Conservation (phyloP, 306 rosid genomes). For the Vigna hirtella region DNA sequence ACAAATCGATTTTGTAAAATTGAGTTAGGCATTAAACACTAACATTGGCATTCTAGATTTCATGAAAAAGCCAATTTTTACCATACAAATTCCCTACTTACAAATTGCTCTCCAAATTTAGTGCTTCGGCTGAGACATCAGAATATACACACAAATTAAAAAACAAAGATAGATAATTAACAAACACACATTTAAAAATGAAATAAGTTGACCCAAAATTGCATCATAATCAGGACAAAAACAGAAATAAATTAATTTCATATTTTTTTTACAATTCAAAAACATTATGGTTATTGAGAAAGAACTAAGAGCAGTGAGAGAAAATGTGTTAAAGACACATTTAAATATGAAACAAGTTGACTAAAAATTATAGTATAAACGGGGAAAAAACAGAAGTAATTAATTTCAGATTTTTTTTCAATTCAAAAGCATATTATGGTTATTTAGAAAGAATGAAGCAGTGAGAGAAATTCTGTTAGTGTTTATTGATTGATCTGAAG, state of each 20-base stretch:
- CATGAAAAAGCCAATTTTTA: neutral
- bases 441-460: neutral
- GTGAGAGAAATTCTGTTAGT: neutral
- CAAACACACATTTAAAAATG: slow-evolving; percentile 1
- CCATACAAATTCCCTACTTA: neutral
- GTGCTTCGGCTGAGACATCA: neutral
- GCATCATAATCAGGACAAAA: neutral
- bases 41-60: slow-evolving; percentile 1
- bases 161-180: neutral
- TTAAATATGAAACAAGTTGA: slow-evolving; percentile 19
- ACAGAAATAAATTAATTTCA: neutral
- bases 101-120: neutral
- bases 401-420: neutral
- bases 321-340: neutral
- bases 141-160: neutral
- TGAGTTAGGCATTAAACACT: neutral
- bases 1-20: too few relatives aligned
- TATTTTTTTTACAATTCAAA: neutral
- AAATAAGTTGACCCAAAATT: neutral
- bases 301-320: neutral
- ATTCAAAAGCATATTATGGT: neutral
- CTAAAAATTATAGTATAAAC: neutral
- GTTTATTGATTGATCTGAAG: neutral
- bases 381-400: neutral
- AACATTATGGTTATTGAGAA: neutral